phyloP scores from a whole-genome alignment of 2,329 filamentous ascomycete genomes.

The Cladosporium velox region DNA sequence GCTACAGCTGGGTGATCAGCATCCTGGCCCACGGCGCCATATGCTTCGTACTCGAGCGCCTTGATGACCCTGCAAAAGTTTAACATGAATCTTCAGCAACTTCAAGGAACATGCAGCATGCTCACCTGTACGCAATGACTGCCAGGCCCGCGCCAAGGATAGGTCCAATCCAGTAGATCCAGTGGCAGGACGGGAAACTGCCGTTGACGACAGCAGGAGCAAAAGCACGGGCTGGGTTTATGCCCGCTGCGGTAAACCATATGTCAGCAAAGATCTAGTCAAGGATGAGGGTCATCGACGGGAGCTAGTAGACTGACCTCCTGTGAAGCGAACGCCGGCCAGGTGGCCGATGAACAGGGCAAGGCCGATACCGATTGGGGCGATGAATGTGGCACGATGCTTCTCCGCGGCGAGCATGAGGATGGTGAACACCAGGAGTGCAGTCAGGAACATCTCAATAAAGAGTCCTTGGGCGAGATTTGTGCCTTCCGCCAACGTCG shows the following conservation, averaged over 20 bases:
- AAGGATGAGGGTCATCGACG: not conserved
- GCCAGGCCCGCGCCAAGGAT: conserved; percentile 44
- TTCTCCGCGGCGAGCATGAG: conserved; percentile 39
- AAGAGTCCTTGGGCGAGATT: conserved; percentile 48
- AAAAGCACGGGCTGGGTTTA: conserved; percentile 49
- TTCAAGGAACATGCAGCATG: conserved; percentile 18
- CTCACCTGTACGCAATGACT: conserved; percentile 45
- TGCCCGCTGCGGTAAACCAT: conserved; percentile 37
- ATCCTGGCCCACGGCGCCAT: conserved; percentile 18
- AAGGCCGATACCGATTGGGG: conserved; percentile 37
- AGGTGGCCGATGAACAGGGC: conserved; percentile 47
- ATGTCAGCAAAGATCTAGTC: not conserved
- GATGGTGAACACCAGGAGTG: conserved; percentile 47
- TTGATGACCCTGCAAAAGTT: conserved; percentile 33
- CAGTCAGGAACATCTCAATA: conserved; percentile 39
- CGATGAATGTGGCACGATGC: conserved; percentile 36
- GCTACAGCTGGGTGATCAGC: conserved; percentile 5
- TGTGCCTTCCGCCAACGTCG: conserved; percentile 44
- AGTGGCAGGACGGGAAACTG: conserved; percentile 44
- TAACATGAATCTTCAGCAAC: conserved; percentile 26
- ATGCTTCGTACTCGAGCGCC: conserved; percentile 36
- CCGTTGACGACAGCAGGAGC: conserved; percentile 44
- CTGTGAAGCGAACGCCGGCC: conserved; percentile 47
- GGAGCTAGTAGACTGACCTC: conserved; percentile 29
- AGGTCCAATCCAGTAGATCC: conserved; percentile 51